phyloP scores from a whole-genome alignment of 1,284 basidiomycete species.

The Tilletia setariae region DNA sequence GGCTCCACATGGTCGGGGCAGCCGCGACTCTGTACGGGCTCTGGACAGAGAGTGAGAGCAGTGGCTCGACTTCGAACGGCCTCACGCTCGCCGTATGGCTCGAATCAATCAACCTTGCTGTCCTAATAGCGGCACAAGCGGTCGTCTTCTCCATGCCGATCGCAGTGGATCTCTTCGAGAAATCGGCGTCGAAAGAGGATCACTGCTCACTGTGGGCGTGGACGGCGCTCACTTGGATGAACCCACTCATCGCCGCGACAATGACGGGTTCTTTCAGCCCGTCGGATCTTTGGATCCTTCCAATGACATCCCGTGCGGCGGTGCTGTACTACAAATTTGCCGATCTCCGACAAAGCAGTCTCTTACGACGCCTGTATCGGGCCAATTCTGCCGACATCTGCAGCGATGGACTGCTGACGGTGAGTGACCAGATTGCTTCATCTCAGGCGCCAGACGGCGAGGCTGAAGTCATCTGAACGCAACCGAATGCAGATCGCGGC shows the following conservation, averaged over 20 bases:
- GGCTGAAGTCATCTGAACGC: too few species aligned
- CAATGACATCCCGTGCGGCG: conserved; percentile 24
- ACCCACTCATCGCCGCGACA: conserved; percentile 41
- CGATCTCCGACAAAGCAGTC: neutral
- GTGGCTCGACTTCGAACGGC: too few species aligned
- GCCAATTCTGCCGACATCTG: conserved; percentile 33
- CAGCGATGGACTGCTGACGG: conserved; percentile 28
- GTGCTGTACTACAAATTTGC: conserved; percentile 27
- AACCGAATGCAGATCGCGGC: conserved; percentile 23
- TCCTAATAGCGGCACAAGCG: neutral
- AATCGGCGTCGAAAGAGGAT: conserved; percentile 64
- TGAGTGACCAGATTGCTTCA: neutral
- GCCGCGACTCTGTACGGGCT: neutral
- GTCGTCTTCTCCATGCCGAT: conserved; percentile 11
- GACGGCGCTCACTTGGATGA: conserved; percentile 72
- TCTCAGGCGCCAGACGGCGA: too few species aligned
- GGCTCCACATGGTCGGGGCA: neutral
- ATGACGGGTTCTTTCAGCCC: conserved; percentile 28
- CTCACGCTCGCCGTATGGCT: neutral
- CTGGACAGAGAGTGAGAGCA: neutral
- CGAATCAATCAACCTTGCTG: neutral
- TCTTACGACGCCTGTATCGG: conserved; percentile 20
- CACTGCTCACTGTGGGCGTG: conserved; percentile 69
- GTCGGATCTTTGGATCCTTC: conserved; percentile 31
- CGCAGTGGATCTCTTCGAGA: neutral